Evolutionary conservation across 495 filamentous ascomycete species (phyloP), one percentile per base, ranked within the genome.

Genomic region (Neurospora sp.): DNA sequence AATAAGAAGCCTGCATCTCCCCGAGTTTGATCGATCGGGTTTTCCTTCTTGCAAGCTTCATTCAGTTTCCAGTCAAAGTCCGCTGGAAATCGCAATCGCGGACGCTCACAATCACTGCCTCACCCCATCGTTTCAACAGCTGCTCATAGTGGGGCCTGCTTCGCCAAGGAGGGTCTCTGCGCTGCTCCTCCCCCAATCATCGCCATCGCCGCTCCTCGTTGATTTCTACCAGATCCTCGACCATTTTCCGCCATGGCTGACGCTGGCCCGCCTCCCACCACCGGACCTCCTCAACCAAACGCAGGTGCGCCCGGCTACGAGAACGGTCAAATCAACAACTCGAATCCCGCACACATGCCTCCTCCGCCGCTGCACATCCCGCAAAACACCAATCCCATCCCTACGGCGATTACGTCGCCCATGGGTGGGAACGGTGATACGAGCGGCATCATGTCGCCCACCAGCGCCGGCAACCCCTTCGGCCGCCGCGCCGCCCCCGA

Each of bases 341-440:
- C 89, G 78, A 90, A 90, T 76, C 88, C 90, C 16, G 83, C 90
- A 71, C 96, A 98, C 82, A 95, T 98, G 94, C 93, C 94, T 59
- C 96, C 95, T 10, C 95, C 94, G 46, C 92, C 94, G 72, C 90
- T 97, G 22, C 91, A 96, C 73, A 99, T 97, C 77, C 94, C 95
- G 68, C 96, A 97, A 82, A 98, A 98, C 81, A 97, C 90, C 79
- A 98, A 97, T 79, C 94, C 93, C 37, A 97, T 98, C 79, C 94
- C 94, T 27, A 97, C 93, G 22, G 94, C 96, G 20, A 94, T 98
- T 77, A 93, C 91, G 71, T 96, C 93, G 68, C 93, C 94, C 11
- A 91, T 93, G 91, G 91, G 89, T 53, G 88, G 85, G 39, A 76
- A 86, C 72, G 85, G 83, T 66, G 87, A 89, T 72, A 86, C 87